A percentile compares a stretch with the other conserved stretches of the same genome.
These are phyloP conservation scores for Torulaspora pretoriensis DNA, from an alignment of 1,139 yeast species.

Conservation along the genomic window DNA sequence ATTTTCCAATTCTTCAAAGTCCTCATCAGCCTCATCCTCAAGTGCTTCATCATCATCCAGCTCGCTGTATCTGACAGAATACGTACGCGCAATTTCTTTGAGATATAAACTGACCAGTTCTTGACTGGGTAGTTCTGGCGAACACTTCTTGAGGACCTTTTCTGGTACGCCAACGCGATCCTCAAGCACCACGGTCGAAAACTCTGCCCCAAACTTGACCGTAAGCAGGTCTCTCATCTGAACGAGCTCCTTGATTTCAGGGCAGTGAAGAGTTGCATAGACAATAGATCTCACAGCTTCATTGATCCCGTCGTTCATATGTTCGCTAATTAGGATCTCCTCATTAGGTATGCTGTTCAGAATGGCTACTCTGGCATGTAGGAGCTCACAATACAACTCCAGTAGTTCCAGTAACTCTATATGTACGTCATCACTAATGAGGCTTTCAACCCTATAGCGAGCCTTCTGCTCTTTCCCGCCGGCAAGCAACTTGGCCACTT, in stretches of 20 bases:
- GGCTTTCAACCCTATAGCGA: slow-evolving; percentile 75
- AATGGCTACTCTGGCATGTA: slow-evolving; percentile 68
- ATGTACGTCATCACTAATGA: slow-evolving; percentile 79
- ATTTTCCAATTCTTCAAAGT: slow-evolving; percentile 24
- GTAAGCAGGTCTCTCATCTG: slow-evolving; percentile 59
- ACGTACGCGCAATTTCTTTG: slow-evolving; percentile 76
- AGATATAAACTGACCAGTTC: slow-evolving; percentile 67
- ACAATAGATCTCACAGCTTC: slow-evolving; percentile 75
- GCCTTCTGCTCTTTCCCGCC: slow-evolving; percentile 82
- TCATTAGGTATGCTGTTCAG: slow-evolving; percentile 38
- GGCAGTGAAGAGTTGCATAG: slow-evolving; percentile 58
- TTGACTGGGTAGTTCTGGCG: slow-evolving; percentile 62
- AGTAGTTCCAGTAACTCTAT: slow-evolving; percentile 75
- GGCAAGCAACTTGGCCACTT: slow-evolving; percentile 62
- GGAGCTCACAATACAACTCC: slow-evolving; percentile 78
- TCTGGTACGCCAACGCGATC: slow-evolving; percentile 58
- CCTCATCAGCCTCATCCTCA: slow-evolving; percentile 34
- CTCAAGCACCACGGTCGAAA: slow-evolving; percentile 58
- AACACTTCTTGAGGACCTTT: slow-evolving; percentile 59
- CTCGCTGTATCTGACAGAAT: slow-evolving; percentile 69
- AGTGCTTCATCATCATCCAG: slow-evolving; percentile 39
- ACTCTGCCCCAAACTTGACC: slow-evolving; percentile 60
- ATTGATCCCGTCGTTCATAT: slow-evolving; percentile 37
- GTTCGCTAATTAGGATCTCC: slow-evolving; percentile 27
- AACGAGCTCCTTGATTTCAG: slow-evolving; percentile 71